Percentiles rank a stretch among this genome's conserved stretches.
Evolutionary conservation across 1,284 basidiomycete species (phyloP).

Genomic region (Sphagnurus paluster): DNA sequence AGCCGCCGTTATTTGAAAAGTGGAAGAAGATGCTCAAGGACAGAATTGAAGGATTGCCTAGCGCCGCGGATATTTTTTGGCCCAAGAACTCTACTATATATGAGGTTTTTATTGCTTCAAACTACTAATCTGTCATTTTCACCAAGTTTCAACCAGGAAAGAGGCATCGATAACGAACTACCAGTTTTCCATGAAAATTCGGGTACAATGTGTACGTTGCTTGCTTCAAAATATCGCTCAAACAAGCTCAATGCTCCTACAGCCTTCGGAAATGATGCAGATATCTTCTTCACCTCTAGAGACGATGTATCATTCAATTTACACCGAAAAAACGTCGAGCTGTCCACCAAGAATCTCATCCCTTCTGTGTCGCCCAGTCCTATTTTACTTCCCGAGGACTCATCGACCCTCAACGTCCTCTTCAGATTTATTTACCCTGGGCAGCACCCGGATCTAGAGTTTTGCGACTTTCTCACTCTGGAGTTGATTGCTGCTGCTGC

Average conservation of each 20-base stretch:
- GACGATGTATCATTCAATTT: slow-evolving; percentile 3
- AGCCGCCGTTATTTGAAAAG: neutral
- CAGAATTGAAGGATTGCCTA: neutral
- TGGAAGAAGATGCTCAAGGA: neutral
- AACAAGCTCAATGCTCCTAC: too few species aligned
- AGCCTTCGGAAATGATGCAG: neutral
- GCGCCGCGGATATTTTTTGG: neutral
- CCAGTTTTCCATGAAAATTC: too few species aligned
- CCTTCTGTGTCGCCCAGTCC: slow-evolving; percentile 1
- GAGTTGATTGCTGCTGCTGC: slow-evolving; percentile 28
- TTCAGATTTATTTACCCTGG: slow-evolving; percentile 29
- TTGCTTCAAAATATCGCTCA: neutral
- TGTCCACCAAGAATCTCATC: slow-evolving; percentile 1
- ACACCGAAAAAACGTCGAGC: neutral
- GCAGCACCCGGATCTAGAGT: slow-evolving; percentile 28
- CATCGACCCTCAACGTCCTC: slow-evolving; percentile 24
- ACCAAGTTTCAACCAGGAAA: neutral
- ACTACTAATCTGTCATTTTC: neutral
- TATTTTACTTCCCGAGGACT: slow-evolving; percentile 24
- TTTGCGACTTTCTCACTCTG: slow-evolving; percentile 21
- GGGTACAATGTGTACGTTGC: neutral
- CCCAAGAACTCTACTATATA: neutral
- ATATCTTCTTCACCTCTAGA: neutral
- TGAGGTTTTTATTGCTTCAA: neutral
- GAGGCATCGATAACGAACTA: too few species aligned